phyloP scores from a whole-genome alignment of 2,329 filamentous ascomycete genomes.

The Amesomyces nigricolor region DNA sequence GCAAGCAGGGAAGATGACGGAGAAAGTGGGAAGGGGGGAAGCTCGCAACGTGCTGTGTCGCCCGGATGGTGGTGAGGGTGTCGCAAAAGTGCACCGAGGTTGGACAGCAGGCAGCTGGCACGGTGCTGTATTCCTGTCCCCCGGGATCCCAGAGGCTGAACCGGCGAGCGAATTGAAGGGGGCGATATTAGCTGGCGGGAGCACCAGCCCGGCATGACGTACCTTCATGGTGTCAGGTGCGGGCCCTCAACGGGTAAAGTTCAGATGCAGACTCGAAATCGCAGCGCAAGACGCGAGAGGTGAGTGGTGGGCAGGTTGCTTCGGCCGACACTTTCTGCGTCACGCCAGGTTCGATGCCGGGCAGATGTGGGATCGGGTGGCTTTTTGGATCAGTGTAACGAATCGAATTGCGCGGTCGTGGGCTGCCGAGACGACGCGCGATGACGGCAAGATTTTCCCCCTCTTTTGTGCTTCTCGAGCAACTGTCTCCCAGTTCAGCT shows the following conservation, averaged over 20 bases:
- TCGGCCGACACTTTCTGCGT: slow-evolving; percentile 20
- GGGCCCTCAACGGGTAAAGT: slow-evolving; percentile 7
- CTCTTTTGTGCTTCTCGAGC: background rate
- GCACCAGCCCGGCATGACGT: slow-evolving; percentile 23
- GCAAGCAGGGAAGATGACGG: background rate
- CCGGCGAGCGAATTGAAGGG: slow-evolving; percentile 8
- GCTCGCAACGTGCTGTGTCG: background rate
- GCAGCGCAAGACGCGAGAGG: slow-evolving; percentile 2
- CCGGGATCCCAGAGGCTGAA: background rate
- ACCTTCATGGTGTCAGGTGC: slow-evolving; percentile 28
- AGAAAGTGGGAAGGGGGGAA: background rate
- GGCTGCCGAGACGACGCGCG: slow-evolving; percentile 3
- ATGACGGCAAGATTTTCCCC: background rate
- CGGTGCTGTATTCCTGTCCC: slow-evolving; percentile 10
- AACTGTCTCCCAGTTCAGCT: background rate
- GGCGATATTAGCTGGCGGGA: slow-evolving; percentile 8
- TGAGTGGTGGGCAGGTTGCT: slow-evolving; percentile 5
- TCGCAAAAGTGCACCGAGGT: background rate
- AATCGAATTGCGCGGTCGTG: slow-evolving; percentile 10
- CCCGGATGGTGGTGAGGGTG: slow-evolving; percentile 1
- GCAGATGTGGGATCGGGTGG: slow-evolving; percentile 14
- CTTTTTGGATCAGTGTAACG: slow-evolving; percentile 25
- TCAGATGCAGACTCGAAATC: slow-evolving; percentile 6
- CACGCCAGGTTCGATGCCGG: slow-evolving; percentile 19
- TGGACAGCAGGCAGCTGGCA: slow-evolving; percentile 9